Evolutionary conservation across 208 protist genomes (phyloP), one percentile per base, ranked within the genome.

Genomic region (Acanthamoeba sp.): DNA sequence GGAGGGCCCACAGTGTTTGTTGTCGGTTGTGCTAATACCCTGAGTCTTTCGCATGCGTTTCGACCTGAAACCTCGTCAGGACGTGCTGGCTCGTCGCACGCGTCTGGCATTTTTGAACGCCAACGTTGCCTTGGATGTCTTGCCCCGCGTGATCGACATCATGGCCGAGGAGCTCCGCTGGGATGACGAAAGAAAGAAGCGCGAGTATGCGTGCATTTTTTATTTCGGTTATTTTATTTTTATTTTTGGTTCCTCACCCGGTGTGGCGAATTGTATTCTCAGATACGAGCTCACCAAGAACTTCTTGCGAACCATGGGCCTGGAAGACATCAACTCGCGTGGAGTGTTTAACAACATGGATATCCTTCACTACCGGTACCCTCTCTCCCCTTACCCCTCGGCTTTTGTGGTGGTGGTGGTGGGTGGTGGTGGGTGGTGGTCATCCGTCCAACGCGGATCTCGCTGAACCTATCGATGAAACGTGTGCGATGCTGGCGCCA

Each of bases 21-120:
- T n/a, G n/a, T n/a, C 62, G 24, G 24, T 20, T 3, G 32, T 71
- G 6, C 32, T 71, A 7, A 20, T 10, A 14, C n/a, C 32, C 2
- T 36, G 24, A 71, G 7, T 71, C 62, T 3, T 3, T 12, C 10
- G 10, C 3, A 10, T 3, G 6, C 3, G 10, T 48, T 48, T 48
- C 42, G 42, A 48, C 10, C 42, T 10, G 3, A 48, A 3, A 3
- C 42, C 42, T 48, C 42, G 50, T 20, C 22, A 92, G 48, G 95
- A 96, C 78, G 50, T 96, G 20, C 48, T 96, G 38, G 93, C 93
- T 0, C 45, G 94, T 66, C 55, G 95, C 32, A 95, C 91, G 59
- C 84, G 95, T 64, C 50, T 96, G n/a, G 89, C 95, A 42, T 96
- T 96, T n/a, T 62, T 96, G 38, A 93, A 96, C 45, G 66, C 91